Evolutionary conservation across 345 rosid genomes (phyloP).

Genomic region (Sapria himalayana): DNA sequence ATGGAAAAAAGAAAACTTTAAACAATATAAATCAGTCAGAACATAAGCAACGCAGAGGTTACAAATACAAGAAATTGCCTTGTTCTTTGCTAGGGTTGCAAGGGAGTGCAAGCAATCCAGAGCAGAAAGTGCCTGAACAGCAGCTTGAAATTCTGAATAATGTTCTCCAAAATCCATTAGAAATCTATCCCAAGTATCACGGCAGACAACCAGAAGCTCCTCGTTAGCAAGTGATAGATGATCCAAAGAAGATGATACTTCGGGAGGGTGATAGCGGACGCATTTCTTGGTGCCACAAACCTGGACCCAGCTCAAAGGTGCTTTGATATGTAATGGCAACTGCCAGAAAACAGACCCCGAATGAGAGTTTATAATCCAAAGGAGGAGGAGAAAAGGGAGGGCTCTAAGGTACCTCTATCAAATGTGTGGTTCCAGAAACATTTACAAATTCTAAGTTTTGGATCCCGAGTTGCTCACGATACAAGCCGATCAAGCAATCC

Average conservation of each 20-base stretch:
- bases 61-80: slow-evolving; percentile 26
- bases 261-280: slow-evolving; percentile 84
- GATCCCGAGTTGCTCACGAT: slow-evolving; percentile 27
- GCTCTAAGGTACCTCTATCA: slow-evolving; percentile 33
- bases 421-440: slow-evolving; percentile 46
- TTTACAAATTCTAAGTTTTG: slow-evolving; percentile 30
- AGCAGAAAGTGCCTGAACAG: slow-evolving; percentile 64
- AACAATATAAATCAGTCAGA: slow-evolving; percentile 7
- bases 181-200: slow-evolving; percentile 67
- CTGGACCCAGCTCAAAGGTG: slow-evolving; percentile 60
- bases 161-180: slow-evolving; percentile 38
- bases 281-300: slow-evolving; percentile 73
- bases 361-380: slow-evolving; percentile 3
- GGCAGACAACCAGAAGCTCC: slow-evolving; percentile 41
- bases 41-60: too few species aligned
- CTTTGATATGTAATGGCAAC: slow-evolving; percentile 54
- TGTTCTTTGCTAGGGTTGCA: slow-evolving; percentile 60
- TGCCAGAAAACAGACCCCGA: slow-evolving; percentile 16
- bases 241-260: slow-evolving; percentile 51
- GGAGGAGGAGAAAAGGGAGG: neutral
- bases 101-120: slow-evolving; percentile 84
- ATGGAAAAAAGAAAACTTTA: slow-evolving; percentile 1
- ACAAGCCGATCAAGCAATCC: slow-evolving; percentile 27
- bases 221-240: slow-evolving; percentile 60
- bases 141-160: slow-evolving; percentile 58